Percentiles rank a stretch among this genome's conserved stretches.
Evolutionary conservation across 805 yeast genomes (phyloP).

Genomic region (Lipomyces kockii): DNA sequence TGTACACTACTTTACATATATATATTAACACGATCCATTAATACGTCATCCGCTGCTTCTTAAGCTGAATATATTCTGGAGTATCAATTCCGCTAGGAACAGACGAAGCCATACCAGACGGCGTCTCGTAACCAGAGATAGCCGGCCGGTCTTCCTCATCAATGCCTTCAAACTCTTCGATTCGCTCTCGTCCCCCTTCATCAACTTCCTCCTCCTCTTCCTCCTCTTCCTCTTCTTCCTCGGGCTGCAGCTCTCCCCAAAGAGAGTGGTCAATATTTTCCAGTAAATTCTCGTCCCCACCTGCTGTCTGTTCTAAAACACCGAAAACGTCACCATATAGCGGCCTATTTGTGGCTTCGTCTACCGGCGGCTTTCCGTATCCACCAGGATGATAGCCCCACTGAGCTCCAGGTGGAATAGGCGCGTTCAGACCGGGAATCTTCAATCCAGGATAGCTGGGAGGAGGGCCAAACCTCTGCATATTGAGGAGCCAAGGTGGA

Average conservation of each 20-base stretch:
- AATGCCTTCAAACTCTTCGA: slow-evolving; percentile 20
- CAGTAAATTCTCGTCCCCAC: slow-evolving; percentile 22
- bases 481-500: slow-evolving; percentile 80
- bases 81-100: slow-evolving; percentile 14
- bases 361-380: slow-evolving; percentile 48
- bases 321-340: slow-evolving; percentile 47
- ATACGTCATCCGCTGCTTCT: slow-evolving; percentile 17
- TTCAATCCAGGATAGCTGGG: slow-evolving; percentile 74
- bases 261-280: slow-evolving; percentile 38
- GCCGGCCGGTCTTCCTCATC: slow-evolving; percentile 37
- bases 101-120: slow-evolving; percentile 30
- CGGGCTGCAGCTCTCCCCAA: slow-evolving; percentile 48
- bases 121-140: slow-evolving; percentile 39
- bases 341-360: slow-evolving; percentile 44
- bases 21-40: background rate
- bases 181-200: slow-evolving; percentile 48
- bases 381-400: slow-evolving; percentile 51
- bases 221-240: slow-evolving; percentile 46
- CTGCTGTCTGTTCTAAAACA: slow-evolving; percentile 18
- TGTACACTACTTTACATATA: background rate
- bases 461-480: slow-evolving; percentile 77
- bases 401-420: slow-evolving; percentile 48
- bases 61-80: slow-evolving; percentile 23
- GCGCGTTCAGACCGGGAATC: slow-evolving; percentile 59
- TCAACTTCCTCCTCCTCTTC: slow-evolving; percentile 43